Percentiles rank a stretch among this genome's conserved stretches.
phyloP scores from a whole-genome alignment of 441 rosid genomes.

The Euphorbia schlechtendalii region DNA sequence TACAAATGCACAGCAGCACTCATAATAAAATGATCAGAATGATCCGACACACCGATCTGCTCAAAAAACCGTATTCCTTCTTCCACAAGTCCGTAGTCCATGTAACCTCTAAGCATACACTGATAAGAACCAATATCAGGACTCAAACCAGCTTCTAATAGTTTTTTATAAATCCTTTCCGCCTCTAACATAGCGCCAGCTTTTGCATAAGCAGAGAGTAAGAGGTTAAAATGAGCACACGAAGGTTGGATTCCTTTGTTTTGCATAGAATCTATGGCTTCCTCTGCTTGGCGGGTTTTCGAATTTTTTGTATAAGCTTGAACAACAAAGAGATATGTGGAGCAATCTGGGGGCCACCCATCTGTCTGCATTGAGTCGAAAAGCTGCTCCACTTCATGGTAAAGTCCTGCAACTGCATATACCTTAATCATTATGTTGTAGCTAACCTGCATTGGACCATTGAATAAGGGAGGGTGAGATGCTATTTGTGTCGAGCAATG shows the following conservation, averaged over 20 bases:
- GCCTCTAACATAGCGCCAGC: conserved; percentile 57
- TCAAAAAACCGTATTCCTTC: conserved; percentile 53
- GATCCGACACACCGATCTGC: conserved; percentile 32
- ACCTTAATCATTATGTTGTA: conserved; percentile 60
- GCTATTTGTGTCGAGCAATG: not conserved
- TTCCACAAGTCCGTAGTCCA: conserved; percentile 44
- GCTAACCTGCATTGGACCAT: conserved; percentile 47
- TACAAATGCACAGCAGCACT: conserved; percentile 58
- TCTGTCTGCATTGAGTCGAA: conserved; percentile 52
- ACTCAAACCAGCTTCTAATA: conserved; percentile 32
- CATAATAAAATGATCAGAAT: conserved; percentile 45
- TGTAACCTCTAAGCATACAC: conserved; percentile 55
- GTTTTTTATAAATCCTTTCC: conserved; percentile 42
- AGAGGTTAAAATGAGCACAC: conserved; percentile 46
- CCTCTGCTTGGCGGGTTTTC: conserved; percentile 56
- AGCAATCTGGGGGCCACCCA: conserved; percentile 44
- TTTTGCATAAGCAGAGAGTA: conserved; percentile 49
- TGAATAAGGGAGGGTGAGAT: conserved; percentile 11
- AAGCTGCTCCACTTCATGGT: conserved; percentile 45
- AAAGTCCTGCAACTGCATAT: conserved; percentile 40
- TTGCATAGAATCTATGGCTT: conserved; percentile 40
- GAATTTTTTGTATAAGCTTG: conserved; percentile 45
- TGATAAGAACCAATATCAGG: conserved; percentile 49
- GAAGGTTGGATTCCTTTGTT: conserved; percentile 41
- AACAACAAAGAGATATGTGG: conserved; percentile 43